Conservation (phyloP, 2,329 filamentous ascomycete species). For the Lecanicillium sp. region DNA sequence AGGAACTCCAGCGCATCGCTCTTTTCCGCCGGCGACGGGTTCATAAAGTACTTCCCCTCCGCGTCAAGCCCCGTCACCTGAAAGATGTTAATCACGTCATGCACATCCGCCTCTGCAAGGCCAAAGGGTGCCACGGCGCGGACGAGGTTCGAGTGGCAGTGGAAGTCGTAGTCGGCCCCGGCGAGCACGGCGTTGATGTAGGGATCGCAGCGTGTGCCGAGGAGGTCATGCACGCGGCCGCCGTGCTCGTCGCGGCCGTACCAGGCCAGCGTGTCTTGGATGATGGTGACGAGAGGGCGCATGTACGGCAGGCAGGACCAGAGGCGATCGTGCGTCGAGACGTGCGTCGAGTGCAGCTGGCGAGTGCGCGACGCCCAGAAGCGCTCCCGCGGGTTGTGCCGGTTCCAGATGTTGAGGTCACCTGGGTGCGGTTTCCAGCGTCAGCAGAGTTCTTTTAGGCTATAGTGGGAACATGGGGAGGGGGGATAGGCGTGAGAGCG, state of each 20-base stretch:
- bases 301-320: constrained; percentile 77
- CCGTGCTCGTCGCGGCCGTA: constrained; percentile 59
- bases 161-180: constrained; percentile 68
- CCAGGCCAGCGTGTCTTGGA: constrained; percentile 20
- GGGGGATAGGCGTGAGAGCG: neutral
- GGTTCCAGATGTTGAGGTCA: constrained; percentile 78
- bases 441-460: neutral
- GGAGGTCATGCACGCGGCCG: constrained; percentile 66
- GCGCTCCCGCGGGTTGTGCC: constrained; percentile 67
- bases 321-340: constrained; percentile 64
- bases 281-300: constrained; percentile 19
- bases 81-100: constrained; percentile 82
- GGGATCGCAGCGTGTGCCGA: constrained; percentile 79
- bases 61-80: constrained; percentile 75
- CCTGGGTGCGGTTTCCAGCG: constrained; percentile 33
- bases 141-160: constrained; percentile 77
- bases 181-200: constrained; percentile 73
- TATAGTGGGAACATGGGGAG: neutral
- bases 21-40: constrained; percentile 47
- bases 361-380: constrained; percentile 78
- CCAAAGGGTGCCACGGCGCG: constrained; percentile 65
- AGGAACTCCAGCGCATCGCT: constrained; percentile 69
- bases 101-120: constrained; percentile 66
- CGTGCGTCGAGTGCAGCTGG: constrained; percentile 72
- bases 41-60: constrained; percentile 72